These are phyloP conservation scores for Neonectria neomacrospora DNA, from an alignment of 2,329 filamentous ascomycete species.

Conservation along the genomic window DNA sequence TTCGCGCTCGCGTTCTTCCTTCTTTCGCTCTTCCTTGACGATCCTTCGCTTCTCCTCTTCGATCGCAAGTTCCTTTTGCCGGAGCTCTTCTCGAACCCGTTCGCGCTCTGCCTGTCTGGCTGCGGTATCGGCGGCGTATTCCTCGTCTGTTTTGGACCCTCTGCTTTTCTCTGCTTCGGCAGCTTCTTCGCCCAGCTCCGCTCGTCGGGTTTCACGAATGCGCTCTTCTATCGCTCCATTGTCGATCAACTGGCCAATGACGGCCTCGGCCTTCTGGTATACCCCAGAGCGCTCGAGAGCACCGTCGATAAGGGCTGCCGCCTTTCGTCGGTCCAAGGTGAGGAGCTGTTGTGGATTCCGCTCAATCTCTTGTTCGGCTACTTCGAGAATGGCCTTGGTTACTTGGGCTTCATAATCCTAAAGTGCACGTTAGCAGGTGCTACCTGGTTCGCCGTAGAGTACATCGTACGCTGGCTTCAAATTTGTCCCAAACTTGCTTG, in stretches of 20 bases:
- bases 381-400: constrained; percentile 72
- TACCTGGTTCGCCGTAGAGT: constrained; percentile 4
- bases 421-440: constrained; percentile 5
- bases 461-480: constrained; percentile 71
- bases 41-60: constrained; percentile 71
- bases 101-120: constrained; percentile 70
- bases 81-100: constrained; percentile 68
- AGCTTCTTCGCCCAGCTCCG: constrained; percentile 75
- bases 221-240: constrained; percentile 73
- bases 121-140: constrained; percentile 76
- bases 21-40: constrained; percentile 66
- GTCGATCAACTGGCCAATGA: constrained; percentile 76
- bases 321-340: constrained; percentile 77
- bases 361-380: constrained; percentile 80
- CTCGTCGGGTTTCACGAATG: constrained; percentile 74
- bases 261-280: constrained; percentile 76
- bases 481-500: constrained; percentile 81
- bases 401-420: constrained; percentile 78
- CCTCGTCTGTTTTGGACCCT: constrained; percentile 78
- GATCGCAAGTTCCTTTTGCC: constrained; percentile 67
- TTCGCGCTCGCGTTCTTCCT: constrained; percentile 60
- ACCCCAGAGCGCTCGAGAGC: constrained; percentile 80
- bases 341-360: constrained; percentile 77
- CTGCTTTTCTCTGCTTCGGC: constrained; percentile 72
- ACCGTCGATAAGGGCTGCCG: constrained; percentile 80